Evolutionary conservation across 2,329 filamentous ascomycete genomes (phyloP).

Genomic region (Cadophora luteo-olivacea): DNA sequence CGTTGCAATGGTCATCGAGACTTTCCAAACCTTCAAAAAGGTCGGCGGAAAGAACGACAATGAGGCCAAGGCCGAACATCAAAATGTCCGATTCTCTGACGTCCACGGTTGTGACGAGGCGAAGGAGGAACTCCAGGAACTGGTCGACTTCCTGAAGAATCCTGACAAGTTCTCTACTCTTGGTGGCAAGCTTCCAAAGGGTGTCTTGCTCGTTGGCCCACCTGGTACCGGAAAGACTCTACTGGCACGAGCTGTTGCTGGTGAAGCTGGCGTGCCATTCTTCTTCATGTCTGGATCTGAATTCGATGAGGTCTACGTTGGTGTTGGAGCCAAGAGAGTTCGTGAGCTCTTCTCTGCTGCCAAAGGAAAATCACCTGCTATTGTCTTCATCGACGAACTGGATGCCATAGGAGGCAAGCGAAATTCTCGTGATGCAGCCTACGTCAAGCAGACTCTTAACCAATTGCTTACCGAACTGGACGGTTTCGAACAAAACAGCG

Average conservation of each 20-base stretch:
- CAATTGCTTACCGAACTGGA: slow-evolving; percentile 96
- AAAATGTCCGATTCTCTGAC: slow-evolving; percentile 89
- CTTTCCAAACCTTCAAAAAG: slow-evolving; percentile 79
- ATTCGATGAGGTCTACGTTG: slow-evolving; percentile 98
- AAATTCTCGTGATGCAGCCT: slow-evolving; percentile 90
- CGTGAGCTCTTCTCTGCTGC: slow-evolving; percentile 89
- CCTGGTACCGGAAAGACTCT: slow-evolving; percentile 98
- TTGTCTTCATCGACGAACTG: slow-evolving; percentile 94
- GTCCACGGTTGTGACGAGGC: slow-evolving; percentile 98
- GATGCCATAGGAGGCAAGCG: slow-evolving; percentile 95
- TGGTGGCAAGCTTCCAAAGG: slow-evolving; percentile 95
- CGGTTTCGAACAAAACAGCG: slow-evolving; percentile 92
- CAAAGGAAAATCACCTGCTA: slow-evolving; percentile 84
- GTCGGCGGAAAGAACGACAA: slow-evolving; percentile 73
- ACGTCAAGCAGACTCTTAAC: slow-evolving; percentile 97
- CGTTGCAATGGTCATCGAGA: slow-evolving; percentile 83
- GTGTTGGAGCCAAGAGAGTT: slow-evolving; percentile 94
- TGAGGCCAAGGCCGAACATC: slow-evolving; percentile 90
- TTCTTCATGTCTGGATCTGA: slow-evolving; percentile 99
- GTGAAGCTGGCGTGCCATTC: slow-evolving; percentile 96
- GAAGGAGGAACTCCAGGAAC: slow-evolving; percentile 95
- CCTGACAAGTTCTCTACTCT: slow-evolving; percentile 93
- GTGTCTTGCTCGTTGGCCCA: slow-evolving; percentile 91
- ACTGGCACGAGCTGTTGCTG: slow-evolving; percentile 91
- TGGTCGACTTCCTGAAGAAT: slow-evolving; percentile 94